Base-by-base conservation (phyloP, 2,329 filamentous ascomycete genomes). In the Trichoderma koningiopsis region DNA sequence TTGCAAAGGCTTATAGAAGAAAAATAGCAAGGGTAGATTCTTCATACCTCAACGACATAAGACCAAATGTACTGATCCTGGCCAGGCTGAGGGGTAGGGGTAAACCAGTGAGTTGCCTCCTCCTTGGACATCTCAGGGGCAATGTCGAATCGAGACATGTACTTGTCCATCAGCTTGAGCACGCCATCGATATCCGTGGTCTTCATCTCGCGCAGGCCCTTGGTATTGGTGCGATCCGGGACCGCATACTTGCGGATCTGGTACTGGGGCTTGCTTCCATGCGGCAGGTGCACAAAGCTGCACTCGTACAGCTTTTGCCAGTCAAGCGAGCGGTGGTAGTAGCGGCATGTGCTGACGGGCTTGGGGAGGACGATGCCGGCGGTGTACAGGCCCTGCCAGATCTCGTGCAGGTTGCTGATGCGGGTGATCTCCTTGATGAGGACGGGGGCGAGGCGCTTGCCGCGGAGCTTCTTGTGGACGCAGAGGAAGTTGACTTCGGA, bases 401-500 rank as follows among this genome's bases (percentile, higher is more conserved):
- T 91, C 68, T 91, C 92, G 72, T 92, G 86, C 59, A 94, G 82
- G 80, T 98, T 96, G 84, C 93, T 97, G 72, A 94, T 88, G 59
- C 96, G 91, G 5, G 96, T 99, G 75, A 99, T 93, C 79, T 99
- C 96, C 81, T 97, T 97, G 84, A 99, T 99, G 65, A 99, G 88
- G 2, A 98, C 92, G 0, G 96, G 96, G 0, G 96, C 90, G 55
- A 99, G 88, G 66, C 96, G 91, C 84, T 98, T 97, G 69, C 92
- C 89, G 62, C 96, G 92, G 37, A 99, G 89, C 82, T 98, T 98
- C 86, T 98, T 98, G 86, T 99, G 96, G 68, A 99, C 91, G 77
- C 94, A 97, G 73, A 99, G 90, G 82, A 98, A 99, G 84, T 99
- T 99, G 82, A 99, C 96, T 80, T 99, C 96, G 60, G 92, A 94